phyloP scores from a whole-genome alignment of 108 stramenopile species.

The Pseudonitzschia pungens region DNA sequence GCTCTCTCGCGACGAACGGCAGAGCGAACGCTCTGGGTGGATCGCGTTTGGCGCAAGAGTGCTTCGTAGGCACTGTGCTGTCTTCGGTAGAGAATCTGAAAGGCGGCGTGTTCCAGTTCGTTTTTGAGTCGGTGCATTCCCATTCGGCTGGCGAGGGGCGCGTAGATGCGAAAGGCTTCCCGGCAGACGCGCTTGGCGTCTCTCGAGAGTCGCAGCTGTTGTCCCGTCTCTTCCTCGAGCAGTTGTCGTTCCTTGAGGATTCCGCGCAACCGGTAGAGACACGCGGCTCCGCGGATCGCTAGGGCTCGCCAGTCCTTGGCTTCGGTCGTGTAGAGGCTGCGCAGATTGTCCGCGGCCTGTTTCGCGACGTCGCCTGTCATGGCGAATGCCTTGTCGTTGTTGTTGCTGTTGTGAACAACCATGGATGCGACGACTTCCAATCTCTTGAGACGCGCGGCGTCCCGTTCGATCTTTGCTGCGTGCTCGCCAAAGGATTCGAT shows the following conservation, averaged over 20 bases:
- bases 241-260: constrained; percentile 23
- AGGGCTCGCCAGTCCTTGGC: constrained; percentile 83
- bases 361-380: constrained; percentile 11
- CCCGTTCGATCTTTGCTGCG: constrained; percentile 56
- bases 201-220: constrained; percentile 11
- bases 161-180: constrained; percentile 82
- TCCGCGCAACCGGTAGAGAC: constrained; percentile 68
- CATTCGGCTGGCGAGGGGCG: constrained; percentile 75
- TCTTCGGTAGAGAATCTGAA: constrained; percentile 64
- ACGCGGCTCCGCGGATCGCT: constrained; percentile 79
- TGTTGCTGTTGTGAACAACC: constrained; percentile 16
- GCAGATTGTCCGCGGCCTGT: constrained; percentile 53
- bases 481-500: constrained; percentile 53
- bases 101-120: constrained; percentile 85
- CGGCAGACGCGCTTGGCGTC: constrained; percentile 55
- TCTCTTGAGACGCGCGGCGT: constrained; percentile 70
- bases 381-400: constrained; percentile 14
- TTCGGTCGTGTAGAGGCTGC: constrained; percentile 60
- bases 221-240: background rate
- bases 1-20: background rate
- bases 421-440: constrained; percentile 59
- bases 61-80: constrained; percentile 60
- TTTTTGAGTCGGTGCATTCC: constrained; percentile 88
- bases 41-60: constrained; percentile 34
- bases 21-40: background rate